Conservation (phyloP, 2,329 filamentous ascomycete species). For the Beauveria asiatica region DNA sequence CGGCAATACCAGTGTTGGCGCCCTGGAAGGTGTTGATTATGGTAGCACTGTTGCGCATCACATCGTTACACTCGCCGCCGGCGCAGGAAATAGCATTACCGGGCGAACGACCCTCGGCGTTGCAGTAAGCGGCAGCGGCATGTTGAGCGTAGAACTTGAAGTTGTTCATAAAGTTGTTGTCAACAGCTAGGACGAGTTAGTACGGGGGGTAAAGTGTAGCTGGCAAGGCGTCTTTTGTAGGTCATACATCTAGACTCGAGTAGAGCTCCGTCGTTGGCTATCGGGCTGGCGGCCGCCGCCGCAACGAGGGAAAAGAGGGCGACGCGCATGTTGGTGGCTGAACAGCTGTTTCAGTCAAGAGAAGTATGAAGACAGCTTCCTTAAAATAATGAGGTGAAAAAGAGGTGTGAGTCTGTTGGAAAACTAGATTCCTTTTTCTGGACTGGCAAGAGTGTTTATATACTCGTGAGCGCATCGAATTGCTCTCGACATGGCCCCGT, state of each 20-base stretch:
- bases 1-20: slow-evolving; percentile 34
- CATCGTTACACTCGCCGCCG: slow-evolving; percentile 33
- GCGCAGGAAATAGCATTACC: slow-evolving; percentile 35
- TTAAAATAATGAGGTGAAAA: neutral
- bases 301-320: slow-evolving; percentile 20
- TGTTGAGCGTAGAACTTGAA: slow-evolving; percentile 44
- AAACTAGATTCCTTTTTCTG: neutral
- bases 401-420: neutral
- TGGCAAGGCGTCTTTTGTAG: too few relatives aligned
- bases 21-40: slow-evolving; percentile 36
- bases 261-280: slow-evolving; percentile 17
- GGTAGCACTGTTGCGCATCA: slow-evolving; percentile 34
- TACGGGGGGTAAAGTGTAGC: neutral
- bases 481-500: neutral
- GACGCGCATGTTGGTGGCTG: slow-evolving; percentile 16
- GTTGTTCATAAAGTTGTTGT: slow-evolving; percentile 25
- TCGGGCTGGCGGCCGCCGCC: slow-evolving; percentile 20
- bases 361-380: neutral
- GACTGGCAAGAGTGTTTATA: neutral
- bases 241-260: slow-evolving; percentile 28
- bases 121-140: slow-evolving; percentile 46
- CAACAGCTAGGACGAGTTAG: slow-evolving; percentile 17
- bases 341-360: neutral
- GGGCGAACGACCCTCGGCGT: slow-evolving; percentile 27
- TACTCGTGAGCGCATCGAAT: neutral